Conservation (phyloP, 129 eudicot species). For the Helianthus tuberosus region DNA sequence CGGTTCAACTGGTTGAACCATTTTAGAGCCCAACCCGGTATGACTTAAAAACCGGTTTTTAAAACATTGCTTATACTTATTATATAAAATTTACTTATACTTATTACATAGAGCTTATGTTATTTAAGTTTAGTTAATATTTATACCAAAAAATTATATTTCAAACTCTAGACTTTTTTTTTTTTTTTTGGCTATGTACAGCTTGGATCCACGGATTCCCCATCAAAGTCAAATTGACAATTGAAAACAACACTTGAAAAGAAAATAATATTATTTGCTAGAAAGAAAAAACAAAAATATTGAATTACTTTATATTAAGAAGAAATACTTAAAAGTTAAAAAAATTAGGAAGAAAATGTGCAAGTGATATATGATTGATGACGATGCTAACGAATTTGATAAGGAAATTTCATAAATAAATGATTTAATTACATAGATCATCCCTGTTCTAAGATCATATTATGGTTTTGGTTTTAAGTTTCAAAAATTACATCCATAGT, state of each 20-base stretch:
- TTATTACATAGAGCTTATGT: background rate
- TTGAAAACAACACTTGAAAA: conserved; percentile 11
- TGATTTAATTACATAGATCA: too few species aligned
- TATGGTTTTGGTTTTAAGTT: too few species aligned
- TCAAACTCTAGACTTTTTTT: background rate
- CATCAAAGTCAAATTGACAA: conserved; percentile 6
- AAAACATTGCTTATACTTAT: too few species aligned
- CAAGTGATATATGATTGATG: conserved; percentile 2
- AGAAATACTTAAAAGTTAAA: background rate
- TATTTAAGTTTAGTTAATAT: background rate
- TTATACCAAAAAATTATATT: background rate
- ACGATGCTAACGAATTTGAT: conserved; percentile 22
- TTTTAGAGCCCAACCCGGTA: too few species aligned
- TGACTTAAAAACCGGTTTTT: too few species aligned
- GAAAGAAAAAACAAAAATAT: background rate
- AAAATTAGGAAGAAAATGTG: background rate
- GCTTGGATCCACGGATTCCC: background rate
- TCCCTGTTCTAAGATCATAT: too few species aligned
- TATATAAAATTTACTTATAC: background rate
- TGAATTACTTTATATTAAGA: background rate
- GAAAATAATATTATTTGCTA: background rate
- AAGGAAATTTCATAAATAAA: conserved; percentile 12
- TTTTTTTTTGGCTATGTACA: background rate
- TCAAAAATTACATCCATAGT: too few species aligned
- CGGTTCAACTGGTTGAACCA: too few species aligned